Percentiles rank a stretch among this genome's conserved stretches.
Conservation (phyloP, 148 eudicot genomes). For the Selenicereus undatus region DNA sequence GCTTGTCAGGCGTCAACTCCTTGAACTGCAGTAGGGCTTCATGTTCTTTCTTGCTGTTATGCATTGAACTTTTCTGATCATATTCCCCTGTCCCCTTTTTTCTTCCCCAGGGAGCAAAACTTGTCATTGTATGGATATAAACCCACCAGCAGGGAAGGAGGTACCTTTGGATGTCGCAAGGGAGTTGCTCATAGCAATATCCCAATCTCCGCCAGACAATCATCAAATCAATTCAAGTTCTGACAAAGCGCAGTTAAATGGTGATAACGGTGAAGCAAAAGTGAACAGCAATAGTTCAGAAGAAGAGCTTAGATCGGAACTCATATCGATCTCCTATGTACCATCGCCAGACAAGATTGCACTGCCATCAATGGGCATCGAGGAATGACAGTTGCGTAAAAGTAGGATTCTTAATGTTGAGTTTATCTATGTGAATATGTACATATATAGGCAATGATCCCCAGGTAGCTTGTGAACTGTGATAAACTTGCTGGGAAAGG, state of each 20-base stretch:
- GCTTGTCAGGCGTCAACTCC: too few relatives aligned
- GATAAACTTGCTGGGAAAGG: too few relatives aligned
- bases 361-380: background rate
- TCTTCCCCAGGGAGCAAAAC: background rate
- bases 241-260: background rate
- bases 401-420: background rate
- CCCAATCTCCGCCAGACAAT: constrained; percentile 34
- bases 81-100: background rate
- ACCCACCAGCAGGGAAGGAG: constrained; percentile 27
- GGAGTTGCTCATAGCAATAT: constrained; percentile 53
- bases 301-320: background rate
- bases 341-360: background rate
- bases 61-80: background rate
- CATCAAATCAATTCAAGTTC: background rate
- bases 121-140: constrained; percentile 18
- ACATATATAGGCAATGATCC: background rate
- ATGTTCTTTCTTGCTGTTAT: too few relatives aligned
- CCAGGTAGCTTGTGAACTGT: background rate
- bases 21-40: too few relatives aligned
- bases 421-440: background rate
- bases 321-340: background rate
- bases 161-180: constrained; percentile 40
- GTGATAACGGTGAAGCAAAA: background rate
- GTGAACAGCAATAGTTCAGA: background rate
- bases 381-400: too few relatives aligned